These are phyloP conservation scores for Xylaria digitata DNA, from an alignment of 2,329 filamentous ascomycete species.

Conservation along the genomic window DNA sequence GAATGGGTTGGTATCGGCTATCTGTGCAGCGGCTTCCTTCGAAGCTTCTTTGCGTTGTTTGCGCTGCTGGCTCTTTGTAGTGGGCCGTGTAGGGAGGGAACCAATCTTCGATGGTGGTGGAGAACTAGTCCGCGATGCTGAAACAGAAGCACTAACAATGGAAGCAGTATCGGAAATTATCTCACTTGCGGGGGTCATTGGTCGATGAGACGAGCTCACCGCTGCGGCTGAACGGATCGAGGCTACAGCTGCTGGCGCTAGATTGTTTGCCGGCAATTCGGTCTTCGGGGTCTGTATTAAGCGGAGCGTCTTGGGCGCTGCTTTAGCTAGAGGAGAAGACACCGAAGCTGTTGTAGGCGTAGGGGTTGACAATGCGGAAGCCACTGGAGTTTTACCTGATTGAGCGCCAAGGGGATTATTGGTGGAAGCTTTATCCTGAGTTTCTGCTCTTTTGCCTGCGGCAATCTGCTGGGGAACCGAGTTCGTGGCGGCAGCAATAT, in stretches of 20 bases:
- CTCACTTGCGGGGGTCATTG: constrained; percentile 80
- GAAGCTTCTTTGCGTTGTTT: constrained; percentile 78
- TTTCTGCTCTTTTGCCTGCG: constrained; percentile 47
- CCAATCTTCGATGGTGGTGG: constrained; percentile 75
- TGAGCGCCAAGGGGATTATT: constrained; percentile 47
- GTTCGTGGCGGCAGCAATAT: constrained; percentile 61
- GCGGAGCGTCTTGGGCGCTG: constrained; percentile 73
- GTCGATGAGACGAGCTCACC: constrained; percentile 59
- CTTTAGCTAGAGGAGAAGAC: constrained; percentile 63
- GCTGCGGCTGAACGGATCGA: constrained; percentile 49
- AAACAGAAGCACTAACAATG: constrained; percentile 76
- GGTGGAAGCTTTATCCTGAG: constrained; percentile 36
- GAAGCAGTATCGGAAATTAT: constrained; percentile 81
- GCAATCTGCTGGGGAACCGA: constrained; percentile 17
- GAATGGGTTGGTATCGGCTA: constrained; percentile 61
- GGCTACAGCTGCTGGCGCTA: constrained; percentile 48
- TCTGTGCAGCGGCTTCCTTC: constrained; percentile 70
- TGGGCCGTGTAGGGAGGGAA: constrained; percentile 73
- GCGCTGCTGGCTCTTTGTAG: constrained; percentile 82
- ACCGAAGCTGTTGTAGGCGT: constrained; percentile 59
- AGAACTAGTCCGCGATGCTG: constrained; percentile 74
- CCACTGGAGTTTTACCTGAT: constrained; percentile 50
- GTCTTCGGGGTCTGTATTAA: constrained; percentile 74
- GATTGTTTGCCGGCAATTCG: constrained; percentile 60
- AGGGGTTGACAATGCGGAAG: constrained; percentile 63